phyloP scores from a whole-genome alignment of 441 rosid species.

The Pelargonium myrrhifolium region DNA sequence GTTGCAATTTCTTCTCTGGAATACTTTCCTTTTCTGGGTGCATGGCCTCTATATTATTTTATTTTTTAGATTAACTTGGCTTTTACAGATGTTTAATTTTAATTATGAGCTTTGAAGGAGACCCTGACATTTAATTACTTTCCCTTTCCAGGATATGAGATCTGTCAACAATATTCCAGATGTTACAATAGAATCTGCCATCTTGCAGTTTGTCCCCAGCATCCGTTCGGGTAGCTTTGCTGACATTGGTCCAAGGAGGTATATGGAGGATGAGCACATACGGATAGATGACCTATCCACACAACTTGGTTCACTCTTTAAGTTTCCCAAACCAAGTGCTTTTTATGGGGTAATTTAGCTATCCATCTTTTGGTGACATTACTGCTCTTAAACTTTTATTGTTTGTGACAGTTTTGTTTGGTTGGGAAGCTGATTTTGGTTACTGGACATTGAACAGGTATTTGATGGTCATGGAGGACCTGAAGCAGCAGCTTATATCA shows the following conservation, averaged over 20 bases:
- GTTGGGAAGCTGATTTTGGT: background rate
- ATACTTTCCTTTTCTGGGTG: background rate
- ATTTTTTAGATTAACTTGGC: background rate
- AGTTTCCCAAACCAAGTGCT: conserved; percentile 47
- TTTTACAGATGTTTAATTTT: background rate
- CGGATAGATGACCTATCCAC: conserved; percentile 42
- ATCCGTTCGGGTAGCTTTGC: conserved; percentile 50
- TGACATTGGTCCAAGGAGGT: conserved; percentile 34
- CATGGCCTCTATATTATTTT: too few species aligned
- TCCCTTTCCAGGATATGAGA: background rate
- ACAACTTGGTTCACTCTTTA: conserved; percentile 31
- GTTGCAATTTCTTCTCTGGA: background rate
- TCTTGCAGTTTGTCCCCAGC: conserved; percentile 22
- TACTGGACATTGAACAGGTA: conserved; percentile 23
- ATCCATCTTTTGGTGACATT: background rate
- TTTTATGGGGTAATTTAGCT: conserved; percentile 30
- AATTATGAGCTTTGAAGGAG: background rate
- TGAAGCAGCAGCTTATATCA: conserved; percentile 51
- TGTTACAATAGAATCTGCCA: background rate
- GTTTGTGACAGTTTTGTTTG: background rate
- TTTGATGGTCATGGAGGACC: conserved; percentile 71
- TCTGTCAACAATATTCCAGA: background rate
- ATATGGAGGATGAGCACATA: conserved; percentile 46
- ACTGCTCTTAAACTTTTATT: background rate
- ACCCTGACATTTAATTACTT: conserved; percentile 2